Conservation (phyloP, 176 grass and related monocot genomes). For the Triticum turgidum region DNA sequence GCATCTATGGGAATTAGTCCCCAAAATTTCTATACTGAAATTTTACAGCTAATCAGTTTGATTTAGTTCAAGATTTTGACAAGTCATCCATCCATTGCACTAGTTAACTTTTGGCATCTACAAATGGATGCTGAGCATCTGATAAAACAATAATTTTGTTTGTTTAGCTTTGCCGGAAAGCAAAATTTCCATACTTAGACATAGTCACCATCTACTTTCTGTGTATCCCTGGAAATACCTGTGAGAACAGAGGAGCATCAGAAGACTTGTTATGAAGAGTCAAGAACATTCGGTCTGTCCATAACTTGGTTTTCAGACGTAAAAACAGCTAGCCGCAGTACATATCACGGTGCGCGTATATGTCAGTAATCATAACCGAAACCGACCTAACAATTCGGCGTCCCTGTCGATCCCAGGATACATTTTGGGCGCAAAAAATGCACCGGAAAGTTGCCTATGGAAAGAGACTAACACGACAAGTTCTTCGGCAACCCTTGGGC, state of each 20-base stretch:
- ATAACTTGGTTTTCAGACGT: conserved; percentile 26
- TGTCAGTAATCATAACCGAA: conserved; percentile 40
- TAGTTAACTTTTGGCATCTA: conserved; percentile 19
- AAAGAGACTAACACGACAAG: conserved; percentile 50
- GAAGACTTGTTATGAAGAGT: conserved; percentile 12
- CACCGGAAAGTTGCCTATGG: conserved; percentile 10
- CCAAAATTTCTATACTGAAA: not conserved
- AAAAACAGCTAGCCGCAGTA: conserved; percentile 28
- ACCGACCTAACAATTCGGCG: conserved; percentile 48
- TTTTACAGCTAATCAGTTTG: not conserved
- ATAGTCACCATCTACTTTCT: conserved; percentile 41
- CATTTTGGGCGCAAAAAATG: conserved; percentile 24
- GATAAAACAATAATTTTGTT: conserved; percentile 4
- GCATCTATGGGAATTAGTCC: not conserved
- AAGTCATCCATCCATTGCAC: not conserved
- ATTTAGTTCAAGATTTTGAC: not conserved
- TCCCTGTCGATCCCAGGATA: conserved; percentile 36
- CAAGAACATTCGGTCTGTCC: conserved; percentile 35
- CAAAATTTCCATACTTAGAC: conserved; percentile 6
- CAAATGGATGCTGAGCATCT: conserved; percentile 18
- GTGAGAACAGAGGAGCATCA: conserved; percentile 31
- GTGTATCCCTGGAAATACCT: not conserved
- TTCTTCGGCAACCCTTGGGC: conserved; percentile 21
- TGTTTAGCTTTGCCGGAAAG: not conserved
- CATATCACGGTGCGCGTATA: conserved; percentile 28